Conservation (phyloP, 306 rosid species). For the Lathyrus tuberosus region DNA sequence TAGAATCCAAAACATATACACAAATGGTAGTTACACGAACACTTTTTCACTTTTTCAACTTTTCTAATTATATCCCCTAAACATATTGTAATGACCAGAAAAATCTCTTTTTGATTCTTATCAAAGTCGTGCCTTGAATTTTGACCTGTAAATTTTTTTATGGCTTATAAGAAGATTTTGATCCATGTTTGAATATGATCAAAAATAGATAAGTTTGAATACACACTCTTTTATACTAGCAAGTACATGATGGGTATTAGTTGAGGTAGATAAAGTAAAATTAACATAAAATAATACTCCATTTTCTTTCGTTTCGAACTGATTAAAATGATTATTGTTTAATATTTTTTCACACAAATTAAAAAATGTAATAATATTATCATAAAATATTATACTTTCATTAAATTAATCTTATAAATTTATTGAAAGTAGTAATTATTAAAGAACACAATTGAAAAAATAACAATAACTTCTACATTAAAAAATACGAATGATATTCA, state of each 20-base stretch:
- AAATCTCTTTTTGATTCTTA: not conserved
- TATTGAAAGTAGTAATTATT: too few species aligned
- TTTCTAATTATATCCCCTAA: constrained; percentile 38
- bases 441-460: too few species aligned
- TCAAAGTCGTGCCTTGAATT: not conserved
- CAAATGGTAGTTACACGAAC: not conserved
- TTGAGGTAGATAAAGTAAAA: not conserved
- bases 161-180: not conserved
- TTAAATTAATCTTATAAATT: too few species aligned
- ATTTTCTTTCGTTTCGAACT: too few species aligned
- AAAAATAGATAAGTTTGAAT: not conserved
- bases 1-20: constrained; percentile 21
- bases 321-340: too few species aligned
- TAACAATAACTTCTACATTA: too few species aligned
- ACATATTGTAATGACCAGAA: not conserved
- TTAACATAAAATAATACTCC: too few species aligned
- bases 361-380: too few species aligned
- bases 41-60: not conserved
- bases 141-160: constrained; percentile 21
- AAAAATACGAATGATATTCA: too few species aligned
- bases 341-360: too few species aligned
- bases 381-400: too few species aligned
- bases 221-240: not conserved
- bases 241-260: not conserved
- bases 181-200: constrained; percentile 7